A percentile compares a stretch with the other conserved stretches of the same genome.
These are phyloP conservation scores for Medakamo hakoo DNA, from an alignment of 139 green algal species.

Conservation along the genomic window DNA sequence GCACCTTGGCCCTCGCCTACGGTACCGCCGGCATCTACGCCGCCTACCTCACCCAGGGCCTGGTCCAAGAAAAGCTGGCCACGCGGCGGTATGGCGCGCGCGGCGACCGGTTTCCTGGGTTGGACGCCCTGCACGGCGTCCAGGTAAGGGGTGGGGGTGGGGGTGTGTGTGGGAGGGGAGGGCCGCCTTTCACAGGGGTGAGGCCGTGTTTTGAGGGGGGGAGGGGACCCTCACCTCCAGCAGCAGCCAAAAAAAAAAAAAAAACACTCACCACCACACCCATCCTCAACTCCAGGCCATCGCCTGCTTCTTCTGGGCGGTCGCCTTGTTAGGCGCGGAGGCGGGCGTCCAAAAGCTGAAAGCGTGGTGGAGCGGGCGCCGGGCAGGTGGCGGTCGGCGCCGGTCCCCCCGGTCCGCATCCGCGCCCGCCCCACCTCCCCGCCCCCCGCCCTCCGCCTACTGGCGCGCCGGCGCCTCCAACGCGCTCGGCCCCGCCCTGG, in stretches of 20 bases:
- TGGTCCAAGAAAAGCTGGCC: conserved; percentile 71
- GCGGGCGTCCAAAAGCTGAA: too few species aligned
- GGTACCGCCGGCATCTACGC: conserved; percentile 75
- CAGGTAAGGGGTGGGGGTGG: too few species aligned
- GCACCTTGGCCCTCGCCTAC: too few species aligned
- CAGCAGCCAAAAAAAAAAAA: too few species aligned
- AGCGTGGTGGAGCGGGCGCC: too few species aligned
- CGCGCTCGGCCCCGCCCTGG: conserved; percentile 70
- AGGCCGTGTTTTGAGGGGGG: too few species aligned
- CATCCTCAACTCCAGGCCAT: too few species aligned
- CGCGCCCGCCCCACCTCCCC: not conserved
- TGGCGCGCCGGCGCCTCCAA: conserved; percentile 70
- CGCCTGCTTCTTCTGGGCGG: conserved; percentile 75
- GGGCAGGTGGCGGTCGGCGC: too few species aligned
- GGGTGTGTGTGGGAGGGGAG: too few species aligned
- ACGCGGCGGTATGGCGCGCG: conserved; percentile 58
- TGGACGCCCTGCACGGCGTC: conserved; percentile 74
- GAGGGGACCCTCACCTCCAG: too few species aligned
- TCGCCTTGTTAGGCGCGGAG: conserved; percentile 20
- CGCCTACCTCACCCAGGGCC: conserved; percentile 69
- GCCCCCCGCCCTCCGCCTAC: conserved; percentile 45
- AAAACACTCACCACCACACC: too few species aligned
- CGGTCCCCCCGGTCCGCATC: not conserved
- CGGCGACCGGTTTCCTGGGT: conserved; percentile 52
- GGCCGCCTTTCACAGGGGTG: too few species aligned